Evolutionary conservation across 2,329 filamentous ascomycete species (phyloP).

Genomic region (Raffaelea albimanens): DNA sequence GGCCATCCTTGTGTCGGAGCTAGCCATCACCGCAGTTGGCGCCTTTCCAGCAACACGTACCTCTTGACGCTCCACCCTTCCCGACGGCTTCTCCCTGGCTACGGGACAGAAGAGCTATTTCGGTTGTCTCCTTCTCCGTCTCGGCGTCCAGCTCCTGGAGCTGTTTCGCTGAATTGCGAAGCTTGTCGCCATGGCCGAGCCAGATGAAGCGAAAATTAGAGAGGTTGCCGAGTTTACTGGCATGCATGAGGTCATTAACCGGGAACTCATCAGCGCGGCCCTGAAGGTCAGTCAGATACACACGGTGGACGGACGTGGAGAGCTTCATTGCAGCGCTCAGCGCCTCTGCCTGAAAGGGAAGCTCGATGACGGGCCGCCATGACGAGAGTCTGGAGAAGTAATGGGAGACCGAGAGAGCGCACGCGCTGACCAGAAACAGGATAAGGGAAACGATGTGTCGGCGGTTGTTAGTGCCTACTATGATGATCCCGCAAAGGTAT

Average conservation of each 20-base stretch:
- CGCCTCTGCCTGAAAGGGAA: too few relatives aligned
- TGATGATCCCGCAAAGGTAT: slow-evolving; percentile 36
- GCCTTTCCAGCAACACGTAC: too few relatives aligned
- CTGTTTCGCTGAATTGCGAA: background rate
- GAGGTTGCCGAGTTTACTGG: slow-evolving; percentile 32
- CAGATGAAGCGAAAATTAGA: slow-evolving; percentile 24
- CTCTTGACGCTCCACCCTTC: too few relatives aligned
- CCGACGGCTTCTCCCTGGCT: too few relatives aligned
- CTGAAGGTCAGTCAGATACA: slow-evolving; percentile 25
- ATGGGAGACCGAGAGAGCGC: too few relatives aligned
- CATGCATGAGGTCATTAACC: slow-evolving; percentile 26
- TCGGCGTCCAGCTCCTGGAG: background rate
- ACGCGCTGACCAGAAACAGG: too few relatives aligned
- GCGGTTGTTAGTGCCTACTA: slow-evolving; percentile 43
- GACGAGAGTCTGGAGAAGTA: too few relatives aligned
- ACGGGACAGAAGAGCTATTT: too few relatives aligned
- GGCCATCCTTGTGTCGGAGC: too few relatives aligned
- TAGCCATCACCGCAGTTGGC: too few relatives aligned
- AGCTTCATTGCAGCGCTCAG: too few relatives aligned
- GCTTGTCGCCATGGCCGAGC: slow-evolving; percentile 20
- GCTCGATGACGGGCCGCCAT: background rate
- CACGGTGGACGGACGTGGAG: too few relatives aligned
- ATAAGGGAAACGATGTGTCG: slow-evolving; percentile 36
- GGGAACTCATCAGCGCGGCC: slow-evolving; percentile 28
- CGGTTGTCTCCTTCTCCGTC: background rate